Evolutionary conservation across 2,329 filamentous ascomycete species (phyloP), one percentile per base, ranked within the genome.

Genomic region (Phialophora macrospora): DNA sequence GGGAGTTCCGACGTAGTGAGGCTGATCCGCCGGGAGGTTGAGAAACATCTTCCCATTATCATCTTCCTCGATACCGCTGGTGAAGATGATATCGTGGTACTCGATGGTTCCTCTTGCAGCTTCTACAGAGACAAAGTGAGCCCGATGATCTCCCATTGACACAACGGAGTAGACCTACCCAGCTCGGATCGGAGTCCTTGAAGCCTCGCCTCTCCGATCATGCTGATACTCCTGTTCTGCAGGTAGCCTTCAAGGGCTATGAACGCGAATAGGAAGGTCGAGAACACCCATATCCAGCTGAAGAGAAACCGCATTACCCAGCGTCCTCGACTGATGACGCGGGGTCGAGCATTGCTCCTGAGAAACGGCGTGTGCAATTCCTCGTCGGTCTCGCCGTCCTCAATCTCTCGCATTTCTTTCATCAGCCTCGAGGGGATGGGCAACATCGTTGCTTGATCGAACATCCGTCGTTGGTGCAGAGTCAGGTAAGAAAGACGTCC

Each of bases 361-460:
- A 48, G 44, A 17, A 48, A 48, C 44, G 44, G 44, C 17, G 44
- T 48, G 17, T 48, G 17, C 17, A 48, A n/a, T 8, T 48, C 44
- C 11, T 48, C n/a, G 17, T 20, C 44, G 3, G 22, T 2, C n/a
- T 48, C 44, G 44, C 44, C 44, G 7, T 48, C 44, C 44, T 48
- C 44, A 48, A 48, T 22, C 44, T 48, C 44, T n/a, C 44, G 44
- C 44, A 48, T 48, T 48, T 48, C 44, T 48, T 48, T 48, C n/a
- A 22, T n/a, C 17, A 48, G 22, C 22, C 20, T 48, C 3, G 44
- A 48, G 22, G 44, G n/a, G n/a, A 48, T 48, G 44, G 22, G 22
- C 11, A 48, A 48, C n/a, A 48, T 48, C 32, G 32, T 34, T 11
- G 32, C 32, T 34, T 48, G 44, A 11, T 48, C 20, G 44, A 48